A percentile compares a stretch with the other conserved stretches of the same genome.
phyloP scores from a whole-genome alignment of 2,329 filamentous ascomycete genomes.

The Epichloe sp. region DNA sequence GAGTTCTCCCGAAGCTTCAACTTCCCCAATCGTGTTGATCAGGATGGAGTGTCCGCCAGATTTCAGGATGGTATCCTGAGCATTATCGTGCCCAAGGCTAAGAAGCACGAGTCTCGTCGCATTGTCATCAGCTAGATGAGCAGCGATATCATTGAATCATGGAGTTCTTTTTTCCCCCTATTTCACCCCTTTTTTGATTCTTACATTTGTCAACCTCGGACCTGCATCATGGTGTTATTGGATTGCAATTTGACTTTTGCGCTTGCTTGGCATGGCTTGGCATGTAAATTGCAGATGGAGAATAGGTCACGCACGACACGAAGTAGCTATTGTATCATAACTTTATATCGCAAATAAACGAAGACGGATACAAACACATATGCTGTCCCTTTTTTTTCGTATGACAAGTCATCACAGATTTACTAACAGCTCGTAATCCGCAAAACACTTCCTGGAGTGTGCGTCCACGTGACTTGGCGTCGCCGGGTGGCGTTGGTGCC shows the following conservation, averaged over 20 bases:
- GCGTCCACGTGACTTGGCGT: constrained; percentile 27
- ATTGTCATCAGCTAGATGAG: constrained; percentile 37
- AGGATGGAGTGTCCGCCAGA: constrained; percentile 45
- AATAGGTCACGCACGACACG: background rate
- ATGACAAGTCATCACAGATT: no score
- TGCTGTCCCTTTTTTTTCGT: no score
- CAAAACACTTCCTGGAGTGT: background rate
- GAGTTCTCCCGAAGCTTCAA: constrained; percentile 56
- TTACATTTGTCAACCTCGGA: background rate
- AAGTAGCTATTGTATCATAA: background rate
- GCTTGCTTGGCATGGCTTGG: background rate
- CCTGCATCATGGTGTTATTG: background rate
- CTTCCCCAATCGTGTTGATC: constrained; percentile 52
- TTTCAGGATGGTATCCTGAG: constrained; percentile 54
- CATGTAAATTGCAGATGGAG: background rate
- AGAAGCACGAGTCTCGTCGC: constrained; percentile 42
- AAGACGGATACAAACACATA: background rate
- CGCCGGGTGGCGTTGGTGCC: constrained; percentile 13
- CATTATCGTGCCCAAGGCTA: constrained; percentile 53
- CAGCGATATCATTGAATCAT: background rate
- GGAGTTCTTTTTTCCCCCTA: background rate
- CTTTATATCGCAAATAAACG: background rate
- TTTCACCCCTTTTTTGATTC: background rate
- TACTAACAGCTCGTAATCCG: no score
- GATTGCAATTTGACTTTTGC: background rate